phyloP scores from a whole-genome alignment of 2,329 filamentous ascomycete species.

The Fonsecaea multimorphosa region DNA sequence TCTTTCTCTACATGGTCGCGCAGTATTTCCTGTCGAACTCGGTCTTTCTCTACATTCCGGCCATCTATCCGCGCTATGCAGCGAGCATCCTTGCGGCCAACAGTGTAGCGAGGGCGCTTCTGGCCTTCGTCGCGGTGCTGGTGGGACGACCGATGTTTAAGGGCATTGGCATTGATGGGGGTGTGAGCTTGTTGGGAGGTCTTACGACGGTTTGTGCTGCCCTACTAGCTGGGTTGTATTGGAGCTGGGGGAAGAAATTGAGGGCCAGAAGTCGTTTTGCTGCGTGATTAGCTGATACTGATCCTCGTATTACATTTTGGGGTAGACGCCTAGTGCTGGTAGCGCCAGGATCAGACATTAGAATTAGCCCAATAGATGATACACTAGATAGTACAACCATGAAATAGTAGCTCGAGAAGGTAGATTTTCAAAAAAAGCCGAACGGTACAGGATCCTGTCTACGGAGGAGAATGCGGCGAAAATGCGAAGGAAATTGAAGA shows the following conservation, averaged over 20 bases:
- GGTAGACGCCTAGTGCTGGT: not conserved
- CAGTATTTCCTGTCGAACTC: constrained; percentile 8
- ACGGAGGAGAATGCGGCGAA: too few relatives aligned
- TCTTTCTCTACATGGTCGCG: constrained; percentile 46
- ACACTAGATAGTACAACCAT: too few relatives aligned
- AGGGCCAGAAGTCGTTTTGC: constrained; percentile 13
- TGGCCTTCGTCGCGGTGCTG: constrained; percentile 45
- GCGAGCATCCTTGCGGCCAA: constrained; percentile 46
- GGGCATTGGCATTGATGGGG: constrained; percentile 42
- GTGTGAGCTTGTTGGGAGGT: constrained; percentile 44
- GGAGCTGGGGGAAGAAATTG: constrained; percentile 19
- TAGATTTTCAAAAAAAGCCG: too few relatives aligned
- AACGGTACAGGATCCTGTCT: too few relatives aligned
- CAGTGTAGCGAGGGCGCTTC: constrained; percentile 40
- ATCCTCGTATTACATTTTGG: not conserved
- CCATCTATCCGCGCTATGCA: constrained; percentile 45
- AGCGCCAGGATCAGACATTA: too few relatives aligned
- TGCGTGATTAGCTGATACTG: not conserved
- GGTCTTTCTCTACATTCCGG: constrained; percentile 48
- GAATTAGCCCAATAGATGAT: too few relatives aligned
- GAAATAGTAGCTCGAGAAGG: too few relatives aligned
- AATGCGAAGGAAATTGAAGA: too few relatives aligned
- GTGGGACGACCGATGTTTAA: constrained; percentile 41
- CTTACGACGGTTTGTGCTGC: constrained; percentile 37
- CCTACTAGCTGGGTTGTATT: constrained; percentile 10